phyloP scores from a whole-genome alignment of 1,139 yeast genomes.

The Yamadazyma triangularis region DNA sequence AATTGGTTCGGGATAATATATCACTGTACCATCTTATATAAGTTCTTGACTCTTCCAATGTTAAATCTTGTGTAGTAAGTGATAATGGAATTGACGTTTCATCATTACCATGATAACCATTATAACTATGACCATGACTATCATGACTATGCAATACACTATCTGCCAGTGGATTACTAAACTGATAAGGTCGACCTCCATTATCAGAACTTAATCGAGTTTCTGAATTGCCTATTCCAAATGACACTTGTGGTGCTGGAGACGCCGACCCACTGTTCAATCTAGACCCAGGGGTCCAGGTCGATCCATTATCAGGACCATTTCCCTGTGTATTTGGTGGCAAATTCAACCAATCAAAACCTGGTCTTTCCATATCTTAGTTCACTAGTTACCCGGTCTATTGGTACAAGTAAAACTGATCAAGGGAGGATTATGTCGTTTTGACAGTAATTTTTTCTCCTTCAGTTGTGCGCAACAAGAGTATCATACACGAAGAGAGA shows the following conservation, averaged over 20 bases:
- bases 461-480: no score
- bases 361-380: conserved; percentile 7
- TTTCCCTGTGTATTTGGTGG: conserved; percentile 6
- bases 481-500: no score
- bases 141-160: conserved; percentile 7
- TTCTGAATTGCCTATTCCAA: conserved; percentile 7
- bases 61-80: conserved; percentile 55
- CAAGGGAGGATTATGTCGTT: no score
- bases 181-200: background rate
- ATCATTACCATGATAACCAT: conserved; percentile 1
- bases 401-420: no score
- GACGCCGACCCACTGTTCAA: conserved; percentile 11
- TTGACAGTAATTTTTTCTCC: no score
- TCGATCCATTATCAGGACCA: background rate
- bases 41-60: conserved; percentile 63
- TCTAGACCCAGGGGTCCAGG: conserved; percentile 3
- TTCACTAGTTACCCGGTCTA: no score
- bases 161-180: conserved; percentile 10
- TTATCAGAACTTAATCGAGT: conserved; percentile 1
- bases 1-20: conserved; percentile 53
- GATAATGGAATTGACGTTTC: conserved; percentile 50
- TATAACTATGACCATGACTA: conserved; percentile 1
- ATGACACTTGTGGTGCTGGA: conserved; percentile 22
- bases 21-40: conserved; percentile 77
- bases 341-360: conserved; percentile 23